Base-by-base conservation (phyloP, 352 stramenopile species). In the Poterioochromonas sp. region DNA sequence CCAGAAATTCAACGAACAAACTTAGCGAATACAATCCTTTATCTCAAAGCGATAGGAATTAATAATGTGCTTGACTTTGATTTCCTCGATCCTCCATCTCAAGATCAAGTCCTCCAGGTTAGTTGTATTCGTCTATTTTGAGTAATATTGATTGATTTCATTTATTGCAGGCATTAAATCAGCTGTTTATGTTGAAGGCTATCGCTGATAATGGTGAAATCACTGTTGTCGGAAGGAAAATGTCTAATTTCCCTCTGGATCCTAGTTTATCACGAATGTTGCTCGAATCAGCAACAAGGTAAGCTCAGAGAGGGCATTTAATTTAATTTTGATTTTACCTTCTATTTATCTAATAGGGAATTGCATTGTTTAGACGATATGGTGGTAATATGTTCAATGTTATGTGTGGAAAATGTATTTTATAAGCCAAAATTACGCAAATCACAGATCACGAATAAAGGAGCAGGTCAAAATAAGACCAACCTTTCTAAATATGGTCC, bases 11-110 rank as follows among this genome's bases (percentile, higher is more conserved):
- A 99, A 83, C 88, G 97, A 41, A 96, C 93, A 0, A 99, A 99
- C 84, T 85, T 99, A 0, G 94, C 93, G 2, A 96, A 96, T 54
- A 93, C 98, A 40, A 94, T 99, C 49, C 85, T 99, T 60, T 94
- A 99, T 83, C 85, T 99, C 3, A 99, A 99, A 76, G 94, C 95
- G 0, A 98, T 99, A 94, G 94, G 95, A 47, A 99, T 99, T 81
- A 98, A 98, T 79, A 95, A 99, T 82, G 85, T 99, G 29, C 86
- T 99, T 1, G 90, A 97, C 76, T 99, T 99, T 83, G 93, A 98
- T 83, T 99, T 98, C 80, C 99, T 99, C 94, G 93, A 98, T 79
- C 94, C 94, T 54, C 96, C 96, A 20, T 95, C 95, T 0, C 85
- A 92, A 63, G 88, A 92, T 76, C 39, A 63, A 58, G 3, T 80